phyloP scores from a whole-genome alignment of 768 basidiomycete species.

The Strobilomyces dryophilus region DNA sequence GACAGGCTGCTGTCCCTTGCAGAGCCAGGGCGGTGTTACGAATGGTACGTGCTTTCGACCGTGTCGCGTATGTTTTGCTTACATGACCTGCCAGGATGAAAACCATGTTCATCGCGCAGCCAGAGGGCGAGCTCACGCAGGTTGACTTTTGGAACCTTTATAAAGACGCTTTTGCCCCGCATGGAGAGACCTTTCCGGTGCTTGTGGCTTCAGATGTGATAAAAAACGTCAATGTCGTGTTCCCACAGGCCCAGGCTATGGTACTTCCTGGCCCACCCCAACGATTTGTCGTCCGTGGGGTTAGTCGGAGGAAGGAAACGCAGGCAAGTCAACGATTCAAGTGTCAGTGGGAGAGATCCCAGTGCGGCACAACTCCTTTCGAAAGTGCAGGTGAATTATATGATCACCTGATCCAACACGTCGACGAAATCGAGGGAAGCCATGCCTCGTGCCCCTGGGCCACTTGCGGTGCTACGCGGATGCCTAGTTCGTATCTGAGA shows the following conservation, averaged over 20 bases:
- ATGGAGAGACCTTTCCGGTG: slow-evolving; percentile 51
- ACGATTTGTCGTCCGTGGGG: slow-evolving; percentile 85
- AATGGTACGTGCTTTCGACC: slow-evolving; percentile 52
- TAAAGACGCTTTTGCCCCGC: slow-evolving; percentile 71
- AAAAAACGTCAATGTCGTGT: slow-evolving; percentile 84
- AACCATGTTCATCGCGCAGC: slow-evolving; percentile 73
- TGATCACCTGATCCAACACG: slow-evolving; percentile 63
- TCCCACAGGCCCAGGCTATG: slow-evolving; percentile 84
- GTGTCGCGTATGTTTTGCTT: slow-evolving; percentile 3
- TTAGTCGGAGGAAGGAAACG: slow-evolving; percentile 62
- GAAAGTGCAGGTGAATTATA: slow-evolving; percentile 60
- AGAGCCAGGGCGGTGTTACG: slow-evolving; percentile 79
- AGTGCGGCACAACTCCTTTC: slow-evolving; percentile 48
- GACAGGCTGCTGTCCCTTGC: slow-evolving; percentile 50
- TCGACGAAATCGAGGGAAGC: slow-evolving; percentile 40
- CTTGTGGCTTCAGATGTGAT: slow-evolving; percentile 91
- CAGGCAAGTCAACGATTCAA: slow-evolving; percentile 59
- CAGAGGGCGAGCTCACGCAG: slow-evolving; percentile 83
- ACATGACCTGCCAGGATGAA: slow-evolving; percentile 69
- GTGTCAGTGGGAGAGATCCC: slow-evolving; percentile 71
- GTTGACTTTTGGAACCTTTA: slow-evolving; percentile 96
- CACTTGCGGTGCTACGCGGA: slow-evolving; percentile 48
- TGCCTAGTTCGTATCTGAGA: slow-evolving; percentile 50
- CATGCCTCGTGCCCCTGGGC: slow-evolving; percentile 69
- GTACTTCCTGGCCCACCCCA: slow-evolving; percentile 69